Conservation (phyloP, 441 rosid genomes). For the Geranium incanum region DNA sequence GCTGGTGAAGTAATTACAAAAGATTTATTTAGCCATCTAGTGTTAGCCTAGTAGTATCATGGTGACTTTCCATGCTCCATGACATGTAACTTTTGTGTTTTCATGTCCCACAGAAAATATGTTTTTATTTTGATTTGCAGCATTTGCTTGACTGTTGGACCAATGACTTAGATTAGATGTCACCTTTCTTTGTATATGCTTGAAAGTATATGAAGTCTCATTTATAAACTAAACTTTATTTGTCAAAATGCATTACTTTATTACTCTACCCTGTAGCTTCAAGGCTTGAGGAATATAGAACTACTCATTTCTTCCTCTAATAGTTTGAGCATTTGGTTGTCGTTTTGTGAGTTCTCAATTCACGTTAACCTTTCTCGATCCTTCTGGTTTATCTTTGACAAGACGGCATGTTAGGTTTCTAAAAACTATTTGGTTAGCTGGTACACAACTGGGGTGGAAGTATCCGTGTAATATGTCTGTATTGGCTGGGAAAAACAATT, state of each 20-base stretch:
- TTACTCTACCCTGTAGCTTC: not conserved
- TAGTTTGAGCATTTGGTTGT: not conserved
- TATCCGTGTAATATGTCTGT: not conserved
- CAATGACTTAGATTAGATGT: not conserved
- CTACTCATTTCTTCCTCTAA: not conserved
- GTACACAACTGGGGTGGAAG: not conserved
- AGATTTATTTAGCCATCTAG: not conserved
- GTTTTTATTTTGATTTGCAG: not conserved
- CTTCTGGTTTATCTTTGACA: not conserved
- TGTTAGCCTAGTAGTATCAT: not conserved
- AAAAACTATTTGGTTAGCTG: not conserved
- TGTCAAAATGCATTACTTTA: too few relatives aligned
- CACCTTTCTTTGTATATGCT: too few relatives aligned
- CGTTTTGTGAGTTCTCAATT: not conserved
- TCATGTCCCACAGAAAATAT: not conserved
- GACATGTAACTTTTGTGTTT: not conserved
- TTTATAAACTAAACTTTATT: too few relatives aligned
- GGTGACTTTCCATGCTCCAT: not conserved
- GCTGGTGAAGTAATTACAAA: not conserved
- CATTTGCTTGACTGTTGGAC: not conserved
- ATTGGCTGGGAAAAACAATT: not conserved
- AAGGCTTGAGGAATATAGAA: not conserved
- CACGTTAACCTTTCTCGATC: not conserved
- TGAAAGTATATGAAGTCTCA: too few relatives aligned
- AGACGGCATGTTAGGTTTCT: not conserved